Evolutionary conservation across 2,329 filamentous ascomycete species (phyloP), one percentile per base, ranked within the genome.

Genomic region (Aureobasidium lini): DNA sequence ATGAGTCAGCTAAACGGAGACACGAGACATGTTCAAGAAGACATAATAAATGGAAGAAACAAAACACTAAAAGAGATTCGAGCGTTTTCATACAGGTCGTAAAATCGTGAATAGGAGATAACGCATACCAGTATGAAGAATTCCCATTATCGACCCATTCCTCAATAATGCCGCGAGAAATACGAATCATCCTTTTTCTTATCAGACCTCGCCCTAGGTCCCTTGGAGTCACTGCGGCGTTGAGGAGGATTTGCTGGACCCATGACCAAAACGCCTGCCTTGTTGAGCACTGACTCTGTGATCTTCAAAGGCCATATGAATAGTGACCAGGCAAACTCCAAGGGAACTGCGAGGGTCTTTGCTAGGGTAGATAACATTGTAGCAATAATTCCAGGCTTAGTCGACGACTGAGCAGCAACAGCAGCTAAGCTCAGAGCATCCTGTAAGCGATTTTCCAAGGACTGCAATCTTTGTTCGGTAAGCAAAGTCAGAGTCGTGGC

Each of bases 361-460:
- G 57, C 63, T 8, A 65, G 31, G 1, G 62, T 63, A 18, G 65
- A 62, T 8, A 68, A 11, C 2, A 65, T 32, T 4, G 48, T 61
- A 8, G 63, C 52, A 6, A 68, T 46, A 13, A 68, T 56, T 32
- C 67, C 65, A 8, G 64, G 66, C 23, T 62, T 66, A 37, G 66
- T 66, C 6, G 64, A 67, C n/a, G 69, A 66, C 36, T 75, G 73
- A 9, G 85, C 85, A 1, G 88, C 89, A 0, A 87, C 88, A 0
- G 88, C 88, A 2, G 90, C 89, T n/a, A 96, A 77, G 0, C 88
- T 83, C 47, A 95, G 81, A 4, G 90, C 87, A 67, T 96, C 91
- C 62, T 86, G 84, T 13, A 95, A 73, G 37, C 87, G 81, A 0
- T 79, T 77, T 64, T 95, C 88, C 4, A 96, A 77, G 18, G 84